Base-by-base conservation (phyloP, 2,329 filamentous ascomycete genomes). In the Penicillium sp. region DNA sequence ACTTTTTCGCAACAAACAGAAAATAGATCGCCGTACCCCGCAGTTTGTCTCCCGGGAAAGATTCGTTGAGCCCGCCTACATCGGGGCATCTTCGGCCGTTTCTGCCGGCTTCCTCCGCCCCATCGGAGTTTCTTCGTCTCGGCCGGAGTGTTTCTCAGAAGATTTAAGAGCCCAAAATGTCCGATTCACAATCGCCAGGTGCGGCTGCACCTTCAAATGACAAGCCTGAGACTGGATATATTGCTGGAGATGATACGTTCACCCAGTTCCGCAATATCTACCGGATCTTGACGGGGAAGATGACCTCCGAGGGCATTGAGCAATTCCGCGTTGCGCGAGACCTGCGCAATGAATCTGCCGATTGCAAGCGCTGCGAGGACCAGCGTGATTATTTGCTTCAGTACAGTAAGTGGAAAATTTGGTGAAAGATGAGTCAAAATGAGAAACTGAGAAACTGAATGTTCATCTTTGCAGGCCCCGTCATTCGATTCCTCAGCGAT, bases 401-500 rank as follows among this genome's bases (percentile, higher is more conserved):
- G 73, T 91, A 93, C 82, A 94, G 81, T 81, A 68, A 67, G 75
- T 69, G 7, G 8, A 2, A 7, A 28, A 1, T 10, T 8, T 16
- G 11, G 6, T 22, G 22, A 3, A 4, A 3, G 2, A 14, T 35
- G 19, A 11, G 5, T 6, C 14, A 2, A 16, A 45, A 11, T 3
- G 16, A 22, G 19, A 22, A 22, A 22, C 1, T 22, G 26, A 14
- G 19, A 56, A 46, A 54, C 59, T 59, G 49, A 54, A 60, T 58
- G 48, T 28, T 33, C 35, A 30, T 35, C 48, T 57, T 13, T 26
- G 33, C 57, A 82, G 81, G 90, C 58, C 95, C 95, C 30, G 87
- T 91, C 59, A 88, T 99, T 61, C 89, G 89, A 63, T 99, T 96
- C 83, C 82, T 99, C 79, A 87, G 87, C 58, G 87, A 95, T 66